A percentile compares a stretch with the other conserved stretches of the same genome.
These are phyloP conservation scores for Neoboletus magnificus DNA, from an alignment of 768 basidiomycete genomes.

Conservation along the genomic window DNA sequence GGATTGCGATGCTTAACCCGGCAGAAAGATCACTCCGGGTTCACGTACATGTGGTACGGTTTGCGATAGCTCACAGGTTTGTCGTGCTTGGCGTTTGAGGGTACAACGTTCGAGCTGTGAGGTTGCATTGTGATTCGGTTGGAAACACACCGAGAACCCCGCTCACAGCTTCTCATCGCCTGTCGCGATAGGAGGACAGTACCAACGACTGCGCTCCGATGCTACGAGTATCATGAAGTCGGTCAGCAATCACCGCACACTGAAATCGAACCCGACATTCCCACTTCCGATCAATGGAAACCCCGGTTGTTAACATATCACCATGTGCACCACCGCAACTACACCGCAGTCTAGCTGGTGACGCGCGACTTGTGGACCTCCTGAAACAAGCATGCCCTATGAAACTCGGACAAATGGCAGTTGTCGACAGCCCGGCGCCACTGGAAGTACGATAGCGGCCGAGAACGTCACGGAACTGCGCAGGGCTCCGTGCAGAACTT, in stretches of 20 bases:
- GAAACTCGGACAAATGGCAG: neutral
- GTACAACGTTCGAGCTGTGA: neutral
- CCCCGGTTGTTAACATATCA: neutral
- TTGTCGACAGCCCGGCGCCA: neutral
- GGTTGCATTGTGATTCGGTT: neutral
- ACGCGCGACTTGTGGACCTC: constrained; percentile 5
- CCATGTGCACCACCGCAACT: constrained; percentile 2
- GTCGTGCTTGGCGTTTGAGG: constrained; percentile 16
- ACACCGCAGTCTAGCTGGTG: constrained; percentile 14
- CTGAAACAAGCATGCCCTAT: neutral
- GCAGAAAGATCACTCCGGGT: neutral
- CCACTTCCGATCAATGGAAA: neutral
- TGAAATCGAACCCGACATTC: neutral
- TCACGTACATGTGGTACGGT: neutral
- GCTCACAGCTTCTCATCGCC: neutral
- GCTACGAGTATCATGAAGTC: neutral
- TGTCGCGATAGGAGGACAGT: neutral
- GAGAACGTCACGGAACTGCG: neutral
- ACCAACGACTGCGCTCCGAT: neutral
- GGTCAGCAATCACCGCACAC: neutral
- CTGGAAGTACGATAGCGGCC: neutral
- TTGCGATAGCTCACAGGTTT: neutral
- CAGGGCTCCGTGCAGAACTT: neutral
- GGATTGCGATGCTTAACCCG: neutral
- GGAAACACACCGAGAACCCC: neutral